Evolutionary conservation across 2,329 filamentous ascomycete genomes (phyloP).

Genomic region (Pseudopithomyces chartarum): DNA sequence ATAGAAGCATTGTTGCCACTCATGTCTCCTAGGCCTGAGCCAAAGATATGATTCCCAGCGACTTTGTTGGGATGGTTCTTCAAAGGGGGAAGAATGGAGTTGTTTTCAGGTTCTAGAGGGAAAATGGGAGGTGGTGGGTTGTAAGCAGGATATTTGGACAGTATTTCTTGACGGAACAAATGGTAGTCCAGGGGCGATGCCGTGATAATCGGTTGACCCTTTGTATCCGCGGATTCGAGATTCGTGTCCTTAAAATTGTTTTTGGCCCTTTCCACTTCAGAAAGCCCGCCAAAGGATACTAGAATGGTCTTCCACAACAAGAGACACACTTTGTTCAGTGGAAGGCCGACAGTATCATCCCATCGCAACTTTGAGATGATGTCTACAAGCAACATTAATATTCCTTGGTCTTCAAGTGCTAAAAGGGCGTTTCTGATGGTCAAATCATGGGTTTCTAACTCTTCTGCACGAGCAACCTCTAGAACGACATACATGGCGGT

Average conservation of each 20-base stretch:
- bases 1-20: constrained; percentile 68
- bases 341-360: constrained; percentile 65
- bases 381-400: constrained; percentile 75
- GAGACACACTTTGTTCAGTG: constrained; percentile 64
- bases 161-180: constrained; percentile 93
- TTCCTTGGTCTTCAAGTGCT: constrained; percentile 57
- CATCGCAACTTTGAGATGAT: constrained; percentile 58
- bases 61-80: constrained; percentile 70
- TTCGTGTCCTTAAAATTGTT: constrained; percentile 65
- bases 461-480: constrained; percentile 49
- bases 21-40: constrained; percentile 55
- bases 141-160: constrained; percentile 96
- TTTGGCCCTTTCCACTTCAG: constrained; percentile 76
- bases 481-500: constrained; percentile 56
- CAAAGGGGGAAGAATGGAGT: constrained; percentile 84
- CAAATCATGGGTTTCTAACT: constrained; percentile 53
- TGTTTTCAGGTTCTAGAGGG: constrained; percentile 87
- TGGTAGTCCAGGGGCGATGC: constrained; percentile 97
- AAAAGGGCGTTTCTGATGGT: constrained; percentile 51
- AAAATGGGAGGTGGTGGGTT: constrained; percentile 83
- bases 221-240: constrained; percentile 60
- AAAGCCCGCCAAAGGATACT: constrained; percentile 79
- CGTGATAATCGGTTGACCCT: constrained; percentile 79
- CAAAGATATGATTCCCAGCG: constrained; percentile 56
- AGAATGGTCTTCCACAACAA: constrained; percentile 92